A percentile compares a stretch with the other conserved stretches of the same genome.
Evolutionary conservation across 148 eudicot species (phyloP).

Genomic region (Persicaria tinctoria): DNA sequence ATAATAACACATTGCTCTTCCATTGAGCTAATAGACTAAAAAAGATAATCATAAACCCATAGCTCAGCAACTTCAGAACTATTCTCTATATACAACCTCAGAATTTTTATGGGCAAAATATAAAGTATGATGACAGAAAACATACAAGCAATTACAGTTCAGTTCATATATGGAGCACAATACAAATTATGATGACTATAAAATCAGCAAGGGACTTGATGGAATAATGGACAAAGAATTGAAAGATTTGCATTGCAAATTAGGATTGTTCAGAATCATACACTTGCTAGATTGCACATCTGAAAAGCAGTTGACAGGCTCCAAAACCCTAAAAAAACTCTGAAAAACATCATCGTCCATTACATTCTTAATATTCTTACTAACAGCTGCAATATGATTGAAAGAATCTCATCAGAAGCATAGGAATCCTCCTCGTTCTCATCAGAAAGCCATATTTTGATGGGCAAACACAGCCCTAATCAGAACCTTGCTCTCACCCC

Average conservation of each 20-base stretch:
- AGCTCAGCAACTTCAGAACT: too few species aligned
- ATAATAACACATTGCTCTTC: too few species aligned
- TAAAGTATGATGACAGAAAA: too few species aligned
- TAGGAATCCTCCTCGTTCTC: slow-evolving; percentile 22
- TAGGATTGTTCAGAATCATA: slow-evolving; percentile 32
- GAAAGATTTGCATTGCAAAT: slow-evolving; percentile 32
- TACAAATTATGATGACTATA: neutral
- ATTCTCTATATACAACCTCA: too few species aligned
- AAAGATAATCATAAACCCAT: too few species aligned
- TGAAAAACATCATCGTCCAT: slow-evolving; percentile 34
- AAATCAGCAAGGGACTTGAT: neutral
- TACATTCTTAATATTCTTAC: slow-evolving; percentile 15
- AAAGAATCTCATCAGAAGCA: slow-evolving; percentile 26
- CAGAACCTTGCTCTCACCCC: too few species aligned
- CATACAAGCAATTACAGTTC: neutral
- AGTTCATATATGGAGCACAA: neutral
- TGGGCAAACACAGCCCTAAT: too few species aligned
- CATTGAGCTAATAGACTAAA: too few species aligned
- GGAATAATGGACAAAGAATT: slow-evolving; percentile 64
- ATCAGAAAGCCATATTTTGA: slow-evolving; percentile 19
- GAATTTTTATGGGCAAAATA: too few species aligned
- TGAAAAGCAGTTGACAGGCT: slow-evolving; percentile 44
- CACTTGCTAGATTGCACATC: slow-evolving; percentile 49
- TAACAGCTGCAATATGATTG: slow-evolving; percentile 28
- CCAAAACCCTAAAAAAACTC: slow-evolving; percentile 38